Conservation (phyloP, 2,329 filamentous ascomycete species). For the Diaporthe longicolla region DNA sequence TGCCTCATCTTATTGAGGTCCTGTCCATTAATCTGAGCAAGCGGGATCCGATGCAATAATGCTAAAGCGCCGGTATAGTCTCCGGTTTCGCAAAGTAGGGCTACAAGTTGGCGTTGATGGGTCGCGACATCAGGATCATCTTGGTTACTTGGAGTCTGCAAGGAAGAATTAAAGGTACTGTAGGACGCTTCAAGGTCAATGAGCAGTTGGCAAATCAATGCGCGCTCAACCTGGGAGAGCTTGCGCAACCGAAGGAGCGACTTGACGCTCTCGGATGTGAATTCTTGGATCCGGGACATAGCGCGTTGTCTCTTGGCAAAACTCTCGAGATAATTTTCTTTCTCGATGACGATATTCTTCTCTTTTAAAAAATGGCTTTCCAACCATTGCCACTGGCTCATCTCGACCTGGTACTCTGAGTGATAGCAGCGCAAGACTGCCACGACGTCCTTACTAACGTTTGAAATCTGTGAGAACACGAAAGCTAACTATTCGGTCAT, state of each 20-base stretch:
- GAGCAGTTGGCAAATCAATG: neutral
- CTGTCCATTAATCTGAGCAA: neutral
- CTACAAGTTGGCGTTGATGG: neutral
- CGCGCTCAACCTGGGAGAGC: neutral
- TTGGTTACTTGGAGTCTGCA: neutral
- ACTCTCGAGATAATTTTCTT: neutral
- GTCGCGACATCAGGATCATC: neutral
- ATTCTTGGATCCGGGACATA: neutral
- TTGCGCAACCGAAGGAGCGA: neutral
- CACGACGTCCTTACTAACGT: neutral
- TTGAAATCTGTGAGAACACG: neutral
- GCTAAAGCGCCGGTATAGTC: neutral
- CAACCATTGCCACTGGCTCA: neutral
- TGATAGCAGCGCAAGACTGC: neutral
- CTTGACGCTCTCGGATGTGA: neutral
- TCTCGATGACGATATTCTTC: fast-evolving
- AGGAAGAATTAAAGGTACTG: neutral
- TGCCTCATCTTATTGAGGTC: neutral
- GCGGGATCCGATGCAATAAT: neutral
- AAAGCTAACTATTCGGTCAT: fast-evolving
- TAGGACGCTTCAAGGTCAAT: neutral
- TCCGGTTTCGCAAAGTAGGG: neutral
- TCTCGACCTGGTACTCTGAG: neutral
- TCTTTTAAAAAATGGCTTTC: neutral
- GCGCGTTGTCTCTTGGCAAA: neutral